Evolutionary conservation across 2,329 filamentous ascomycete genomes (phyloP), one percentile per base, ranked within the genome.

Genomic region (Pseudocercospora fijiensis): DNA sequence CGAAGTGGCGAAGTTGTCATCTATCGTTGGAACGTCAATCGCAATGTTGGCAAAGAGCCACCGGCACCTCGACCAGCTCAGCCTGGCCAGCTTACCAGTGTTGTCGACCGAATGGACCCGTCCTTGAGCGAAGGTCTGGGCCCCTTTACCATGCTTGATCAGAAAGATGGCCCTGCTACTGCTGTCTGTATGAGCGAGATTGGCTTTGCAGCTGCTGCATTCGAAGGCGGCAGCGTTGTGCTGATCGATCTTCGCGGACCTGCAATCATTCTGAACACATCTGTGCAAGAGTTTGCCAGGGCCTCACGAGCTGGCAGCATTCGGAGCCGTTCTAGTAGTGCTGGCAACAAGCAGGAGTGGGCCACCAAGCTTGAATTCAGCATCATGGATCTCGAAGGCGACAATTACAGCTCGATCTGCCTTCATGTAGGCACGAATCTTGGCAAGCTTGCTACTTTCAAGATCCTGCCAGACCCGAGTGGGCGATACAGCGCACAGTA

Each of bases 351-450:
- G 58, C 74, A 80, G 55, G 93, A 97, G 72, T 96, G 88, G 85
- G 87, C 91, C 0, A 92, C 91, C 0, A 84, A 82, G 28, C 87
- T 98, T 27, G 91, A 97, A 73, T 99, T 98, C 78, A 92, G 91
- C 59, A 91, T 96, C 53, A 89, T 99, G 87, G 96, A 90, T 2
- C 80, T 97, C 3, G 95, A 98, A 49, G 90, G 89, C n/a, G 94
- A 98, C 73, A 85, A 91, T 68, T 99, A 96, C 75, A 98, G 95
- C 1, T 97, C 92, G 72, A 96, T 99, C 62, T 87, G 89, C 63
- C 90, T 95, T 69, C 96, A 98, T 70, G 90, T 96, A 1, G 95
- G 95, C 20, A 98, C 95, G 0, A 93, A 89, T 69, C 77, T 87
- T 28, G 95, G 95, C 45, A 91, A 91, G 71, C 81, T 98, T 18